Base-by-base conservation (phyloP, 495 filamentous ascomycete species). In the Xylaria telfairii region DNA sequence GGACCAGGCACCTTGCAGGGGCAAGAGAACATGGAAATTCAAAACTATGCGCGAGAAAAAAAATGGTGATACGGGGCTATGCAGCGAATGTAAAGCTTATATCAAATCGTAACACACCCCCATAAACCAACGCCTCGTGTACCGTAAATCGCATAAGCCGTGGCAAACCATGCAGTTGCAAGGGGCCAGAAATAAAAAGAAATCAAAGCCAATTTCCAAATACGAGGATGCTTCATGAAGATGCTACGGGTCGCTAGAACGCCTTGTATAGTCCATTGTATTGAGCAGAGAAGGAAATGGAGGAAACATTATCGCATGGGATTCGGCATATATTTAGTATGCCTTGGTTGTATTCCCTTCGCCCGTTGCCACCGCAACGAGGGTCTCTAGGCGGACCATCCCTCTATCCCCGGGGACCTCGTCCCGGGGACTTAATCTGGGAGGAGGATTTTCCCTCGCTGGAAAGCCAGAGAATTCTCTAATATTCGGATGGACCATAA, bases 291-390 rank as follows among this genome's bases (percentile, higher is more conserved):
- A 44, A n/a, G 47, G 32, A 56, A 17, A 46, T 9, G n/a, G 19
- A 64, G 42, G 47, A 57, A 19, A 39, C 3, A 41, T 44, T 37
- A 49, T 63, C 34, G 34, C 28, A 34, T 68, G 24, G n/a, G 46
- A 37, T 10, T 30, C 5, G n/a, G 24, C 60, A 46, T 44, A n/a
- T 3, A 12, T 60, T 30, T 78, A 86, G 65, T 82, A 86, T 6
- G 84, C 81, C 7, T 88, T 81, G 0, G 87, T 83, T 24, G 85
- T 86, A 54, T 91, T 88, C 53, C 92, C 90, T 76, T 97, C 92
- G 69, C 91, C 92, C 3, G 94, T 96, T 10, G 94, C 94, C 66
- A 96, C 93, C 3, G 94, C 94, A 32, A 97, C 94, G 39, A 97
- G 87, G 19, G 93, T 92, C 69, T 97, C 92, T 28, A 97, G 81